Evolutionary conservation across 495 filamentous ascomycete genomes (phyloP).

Genomic region (Hypomontagnella monticulosa): DNA sequence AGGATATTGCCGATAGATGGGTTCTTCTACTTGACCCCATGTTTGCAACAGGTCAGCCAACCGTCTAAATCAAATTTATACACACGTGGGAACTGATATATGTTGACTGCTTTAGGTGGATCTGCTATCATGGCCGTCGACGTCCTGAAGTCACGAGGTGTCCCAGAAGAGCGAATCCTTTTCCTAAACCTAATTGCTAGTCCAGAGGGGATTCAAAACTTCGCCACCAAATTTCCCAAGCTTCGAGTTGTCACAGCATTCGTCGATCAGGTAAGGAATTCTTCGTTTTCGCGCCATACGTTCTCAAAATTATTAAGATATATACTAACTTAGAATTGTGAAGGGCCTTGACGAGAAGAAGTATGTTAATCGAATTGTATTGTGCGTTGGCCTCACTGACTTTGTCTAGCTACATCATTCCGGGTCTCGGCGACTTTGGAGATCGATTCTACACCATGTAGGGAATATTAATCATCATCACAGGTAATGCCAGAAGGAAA

Average conservation of each 20-base stretch:
- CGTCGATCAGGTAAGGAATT: slow-evolving; percentile 71
- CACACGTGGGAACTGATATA: slow-evolving; percentile 29
- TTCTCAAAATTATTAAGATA: background rate
- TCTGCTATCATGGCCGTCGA: slow-evolving; percentile 97
- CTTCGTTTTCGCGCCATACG: background rate
- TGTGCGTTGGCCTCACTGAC: slow-evolving; percentile 34
- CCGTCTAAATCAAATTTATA: slow-evolving; percentile 3
- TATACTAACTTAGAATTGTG: slow-evolving; percentile 39
- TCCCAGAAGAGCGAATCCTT: slow-evolving; percentile 92
- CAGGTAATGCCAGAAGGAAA: slow-evolving; percentile 9
- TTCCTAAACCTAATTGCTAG: slow-evolving; percentile 97
- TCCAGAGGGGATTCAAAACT: slow-evolving; percentile 88
- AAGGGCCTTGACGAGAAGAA: slow-evolving; percentile 94
- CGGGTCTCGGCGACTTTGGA: slow-evolving; percentile 95
- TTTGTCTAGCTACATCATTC: slow-evolving; percentile 84
- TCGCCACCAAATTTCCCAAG: slow-evolving; percentile 91
- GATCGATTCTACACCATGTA: slow-evolving; percentile 96
- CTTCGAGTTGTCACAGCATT: slow-evolving; percentile 96
- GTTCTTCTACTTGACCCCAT: slow-evolving; percentile 97
- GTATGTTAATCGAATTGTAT: slow-evolving; percentile 60
- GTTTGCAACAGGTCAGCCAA: slow-evolving; percentile 87
- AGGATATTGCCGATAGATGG: slow-evolving; percentile 92
- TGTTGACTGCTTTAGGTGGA: slow-evolving; percentile 68
- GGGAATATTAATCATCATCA: slow-evolving; percentile 46
- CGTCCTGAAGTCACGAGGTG: slow-evolving; percentile 84